phyloP scores from a whole-genome alignment of 805 yeast species.

The Candida tibetensis region DNA sequence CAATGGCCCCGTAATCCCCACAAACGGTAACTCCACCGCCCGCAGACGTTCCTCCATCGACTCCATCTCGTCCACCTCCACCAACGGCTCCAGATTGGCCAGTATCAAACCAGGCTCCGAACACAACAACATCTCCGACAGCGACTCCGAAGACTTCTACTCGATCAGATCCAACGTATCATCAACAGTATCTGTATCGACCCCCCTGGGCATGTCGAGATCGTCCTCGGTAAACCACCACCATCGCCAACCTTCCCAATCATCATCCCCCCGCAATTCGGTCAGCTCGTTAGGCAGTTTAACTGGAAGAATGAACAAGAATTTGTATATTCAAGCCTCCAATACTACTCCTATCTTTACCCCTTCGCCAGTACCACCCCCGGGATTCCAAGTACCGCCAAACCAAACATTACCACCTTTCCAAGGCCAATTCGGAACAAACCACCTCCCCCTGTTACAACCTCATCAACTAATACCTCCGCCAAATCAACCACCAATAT shows the following conservation, averaged over 20 bases:
- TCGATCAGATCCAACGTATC: slow-evolving; percentile 20
- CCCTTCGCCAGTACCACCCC: neutral
- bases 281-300: slow-evolving; percentile 29
- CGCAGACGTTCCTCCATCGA: slow-evolving; percentile 47
- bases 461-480: slow-evolving; percentile 2
- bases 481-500: slow-evolving; percentile 13
- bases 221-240: slow-evolving; percentile 3
- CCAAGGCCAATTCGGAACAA: neutral
- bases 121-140: slow-evolving; percentile 24
- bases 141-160: slow-evolving; percentile 33
- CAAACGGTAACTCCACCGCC: slow-evolving; percentile 8
- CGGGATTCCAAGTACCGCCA: slow-evolving; percentile 1
- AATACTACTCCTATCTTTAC: slow-evolving; percentile 3
- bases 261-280: slow-evolving; percentile 34
- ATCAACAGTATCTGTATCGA: slow-evolving; percentile 10
- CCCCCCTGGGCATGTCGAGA: neutral
- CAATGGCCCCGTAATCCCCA: slow-evolving; percentile 5
- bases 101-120: slow-evolving; percentile 25
- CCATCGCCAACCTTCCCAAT: slow-evolving; percentile 12
- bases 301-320: slow-evolving; percentile 28
- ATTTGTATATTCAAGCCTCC: slow-evolving; percentile 8
- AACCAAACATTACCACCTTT: neutral
- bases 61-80: slow-evolving; percentile 47
- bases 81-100: slow-evolving; percentile 36
- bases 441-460: neutral